phyloP scores from a whole-genome alignment of 441 rosid genomes.

The Erysimum cheiri region DNA sequence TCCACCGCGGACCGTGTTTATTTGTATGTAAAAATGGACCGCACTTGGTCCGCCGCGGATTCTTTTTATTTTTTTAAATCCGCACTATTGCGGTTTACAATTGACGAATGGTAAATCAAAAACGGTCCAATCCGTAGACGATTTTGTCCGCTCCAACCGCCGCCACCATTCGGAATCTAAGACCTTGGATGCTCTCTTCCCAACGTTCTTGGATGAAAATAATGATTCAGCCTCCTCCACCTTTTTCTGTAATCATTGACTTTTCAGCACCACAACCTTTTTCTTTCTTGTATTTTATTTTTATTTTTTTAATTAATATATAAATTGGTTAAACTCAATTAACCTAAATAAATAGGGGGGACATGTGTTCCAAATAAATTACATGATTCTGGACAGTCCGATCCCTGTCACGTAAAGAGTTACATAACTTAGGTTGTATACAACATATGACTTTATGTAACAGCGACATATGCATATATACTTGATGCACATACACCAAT shows the following conservation, averaged over 20 bases:
- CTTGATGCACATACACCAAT: not conserved
- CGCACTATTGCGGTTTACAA: no score
- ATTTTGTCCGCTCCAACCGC: no score
- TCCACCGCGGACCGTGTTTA: no score
- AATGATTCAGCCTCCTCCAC: constrained; percentile 14
- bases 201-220: not conserved
- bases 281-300: not conserved
- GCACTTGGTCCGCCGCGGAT: no score
- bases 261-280: not conserved
- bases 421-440: not conserved
- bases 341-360: constrained; percentile 3
- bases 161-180: no score
- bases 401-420: constrained; percentile 5
- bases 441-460: not conserved
- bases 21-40: no score
- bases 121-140: no score
- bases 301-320: no score
- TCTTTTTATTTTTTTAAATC: no score
- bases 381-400: not conserved
- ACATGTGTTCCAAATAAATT: not conserved
- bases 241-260: not conserved
- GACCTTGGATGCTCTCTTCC: constrained; percentile 20
- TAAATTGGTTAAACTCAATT: not conserved
- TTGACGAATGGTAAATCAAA: no score
- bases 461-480: not conserved